Percentiles rank a stretch among this genome's conserved stretches.
phyloP scores from a whole-genome alignment of 768 basidiomycete genomes.

The Heimioporus sp. region DNA sequence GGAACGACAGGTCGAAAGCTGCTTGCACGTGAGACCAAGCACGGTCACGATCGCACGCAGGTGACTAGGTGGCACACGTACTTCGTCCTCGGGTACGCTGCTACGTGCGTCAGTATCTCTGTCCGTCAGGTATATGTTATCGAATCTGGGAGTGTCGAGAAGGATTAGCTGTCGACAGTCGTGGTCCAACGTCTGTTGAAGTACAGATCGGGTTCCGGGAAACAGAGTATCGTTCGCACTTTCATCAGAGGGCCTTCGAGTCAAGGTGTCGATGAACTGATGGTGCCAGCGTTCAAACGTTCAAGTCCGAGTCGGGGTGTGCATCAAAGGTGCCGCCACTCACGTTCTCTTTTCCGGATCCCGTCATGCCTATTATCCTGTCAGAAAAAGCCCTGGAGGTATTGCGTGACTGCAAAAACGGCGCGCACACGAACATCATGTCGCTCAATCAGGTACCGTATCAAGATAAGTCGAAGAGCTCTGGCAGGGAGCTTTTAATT shows the following conservation, averaged over 20 bases:
- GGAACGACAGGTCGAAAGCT: neutral
- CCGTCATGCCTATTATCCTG: conserved; percentile 4
- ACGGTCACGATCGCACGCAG: too few relatives aligned
- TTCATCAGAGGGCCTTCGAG: neutral
- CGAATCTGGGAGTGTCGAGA: conserved; percentile 8
- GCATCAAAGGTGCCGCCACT: too few relatives aligned
- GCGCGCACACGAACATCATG: conserved; percentile 6
- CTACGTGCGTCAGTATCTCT: neutral
- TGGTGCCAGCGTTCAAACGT: too few relatives aligned
- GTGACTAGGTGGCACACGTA: neutral
- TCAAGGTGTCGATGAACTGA: conserved; percentile 9
- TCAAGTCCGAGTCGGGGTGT: too few relatives aligned
- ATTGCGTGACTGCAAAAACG: neutral
- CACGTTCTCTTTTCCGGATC: conserved; percentile 9
- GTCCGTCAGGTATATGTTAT: neutral
- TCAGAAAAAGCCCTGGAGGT: neutral
- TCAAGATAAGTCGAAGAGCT: too few relatives aligned
- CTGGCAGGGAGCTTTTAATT: too few relatives aligned
- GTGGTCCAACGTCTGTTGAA: neutral
- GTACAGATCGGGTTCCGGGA: neutral
- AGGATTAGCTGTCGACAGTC: neutral
- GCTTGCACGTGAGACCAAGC: neutral
- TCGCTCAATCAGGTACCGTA: too few relatives aligned
- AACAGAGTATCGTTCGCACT: neutral
- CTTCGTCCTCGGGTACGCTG: neutral